Percentiles rank a stretch among this genome's conserved stretches.
phyloP scores from a whole-genome alignment of 2,329 filamentous ascomycete genomes.

The Lecanicillium sp. region DNA sequence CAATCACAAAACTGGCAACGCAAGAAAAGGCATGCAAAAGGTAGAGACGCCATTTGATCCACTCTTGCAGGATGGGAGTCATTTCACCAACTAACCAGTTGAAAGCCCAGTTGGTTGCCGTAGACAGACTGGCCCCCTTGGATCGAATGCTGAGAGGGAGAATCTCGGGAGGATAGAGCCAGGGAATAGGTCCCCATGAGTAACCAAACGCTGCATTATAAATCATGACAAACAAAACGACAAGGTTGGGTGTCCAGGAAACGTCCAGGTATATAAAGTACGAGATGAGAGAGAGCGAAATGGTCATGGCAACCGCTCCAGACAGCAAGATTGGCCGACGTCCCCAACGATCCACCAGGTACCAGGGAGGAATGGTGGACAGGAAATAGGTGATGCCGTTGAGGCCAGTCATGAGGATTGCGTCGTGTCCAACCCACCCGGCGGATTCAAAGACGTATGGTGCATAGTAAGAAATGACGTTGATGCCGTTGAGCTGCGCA shows the following conservation, averaged over 20 bases:
- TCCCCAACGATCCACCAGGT: slow-evolving; percentile 87
- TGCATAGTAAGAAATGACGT: slow-evolving; percentile 98
- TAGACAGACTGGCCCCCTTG: slow-evolving; percentile 93
- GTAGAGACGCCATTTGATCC: slow-evolving; percentile 90
- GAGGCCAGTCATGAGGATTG: slow-evolving; percentile 94
- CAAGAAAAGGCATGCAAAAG: slow-evolving; percentile 96
- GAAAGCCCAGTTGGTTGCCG: slow-evolving; percentile 95
- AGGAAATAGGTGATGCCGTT: slow-evolving; percentile 85
- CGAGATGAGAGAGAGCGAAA: slow-evolving; percentile 81
- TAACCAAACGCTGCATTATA: slow-evolving; percentile 98
- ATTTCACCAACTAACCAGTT: slow-evolving; percentile 96
- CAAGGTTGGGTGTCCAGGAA: slow-evolving; percentile 66
- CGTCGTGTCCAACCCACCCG: slow-evolving; percentile 85
- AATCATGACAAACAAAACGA: slow-evolving; percentile 93
- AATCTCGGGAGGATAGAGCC: slow-evolving; percentile 98
- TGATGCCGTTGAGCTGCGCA: slow-evolving; percentile 96
- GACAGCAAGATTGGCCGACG: slow-evolving; percentile 82
- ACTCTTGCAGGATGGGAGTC: slow-evolving; percentile 86
- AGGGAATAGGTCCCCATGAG: slow-evolving; percentile 92
- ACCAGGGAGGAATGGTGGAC: slow-evolving; percentile 94
- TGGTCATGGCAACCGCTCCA: slow-evolving; percentile 80
- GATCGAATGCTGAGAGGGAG: slow-evolving; percentile 91
- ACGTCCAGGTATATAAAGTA: slow-evolving; percentile 93
- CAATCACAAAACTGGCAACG: slow-evolving; percentile 87
- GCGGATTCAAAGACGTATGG: slow-evolving; percentile 94